Evolutionary conservation across 257 asterid species (phyloP), one percentile per base, ranked within the genome.

Genomic region (Nyctanthes arbortristis): DNA sequence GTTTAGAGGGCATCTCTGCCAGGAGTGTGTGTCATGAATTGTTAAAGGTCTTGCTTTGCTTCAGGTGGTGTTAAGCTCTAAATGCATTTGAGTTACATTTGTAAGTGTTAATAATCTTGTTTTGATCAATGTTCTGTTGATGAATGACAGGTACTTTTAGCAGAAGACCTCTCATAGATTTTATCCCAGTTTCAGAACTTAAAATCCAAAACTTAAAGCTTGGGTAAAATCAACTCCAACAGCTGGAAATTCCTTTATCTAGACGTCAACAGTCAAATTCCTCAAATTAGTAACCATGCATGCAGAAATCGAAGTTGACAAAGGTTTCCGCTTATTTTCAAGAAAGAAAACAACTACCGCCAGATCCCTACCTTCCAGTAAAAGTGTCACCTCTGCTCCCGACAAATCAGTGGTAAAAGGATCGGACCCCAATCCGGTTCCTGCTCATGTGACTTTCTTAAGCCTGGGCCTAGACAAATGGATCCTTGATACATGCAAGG

Each of bases 381-480:
- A 20, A 29, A 37, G 61, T 1, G 22, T 64, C 3, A 24, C 67
- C 34, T 4, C 71, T 20, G 33, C 70, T 55, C 32, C 73, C 25
- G 47, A 70, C 20, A 77, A 78, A 34, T 68, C 27, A 36, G 6
- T 93, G 34, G 73, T 75, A 6, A 91, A 85, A 72, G 96, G 84
- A 54, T 78, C 82, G 5, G 85, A 87, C 73, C 30, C 88, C 29
- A 77, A 77, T 64, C 88, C 94, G 3, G 83, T 90, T 7, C 87
- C 95, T 4, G 61, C 72, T 12, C 69, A 89, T 74, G 34, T 76
- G 67, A 76, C 87, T 63, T 93, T 93, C 84, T 72, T 93, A 30
- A 87, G 86, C 79, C 81, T 94, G 22, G 99, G 99, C 30, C 92
- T 94, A 7, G 80, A 96, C 11, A 78, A 88, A 77, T 94, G 99